Conservation (phyloP, 208 protist species). For the Naegleria lovaniensis region DNA sequence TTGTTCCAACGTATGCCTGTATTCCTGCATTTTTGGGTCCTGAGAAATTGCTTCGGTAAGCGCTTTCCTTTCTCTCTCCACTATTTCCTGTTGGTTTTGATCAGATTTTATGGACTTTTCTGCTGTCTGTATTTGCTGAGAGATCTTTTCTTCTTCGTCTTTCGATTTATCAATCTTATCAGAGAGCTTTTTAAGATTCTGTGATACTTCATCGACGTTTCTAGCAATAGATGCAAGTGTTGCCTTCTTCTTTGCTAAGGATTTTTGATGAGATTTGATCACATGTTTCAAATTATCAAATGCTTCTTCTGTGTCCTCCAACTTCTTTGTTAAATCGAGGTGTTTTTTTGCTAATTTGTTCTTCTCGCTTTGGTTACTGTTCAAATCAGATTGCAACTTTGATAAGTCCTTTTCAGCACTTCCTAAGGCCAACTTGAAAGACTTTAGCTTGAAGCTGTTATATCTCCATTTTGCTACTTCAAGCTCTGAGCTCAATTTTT, state of each 20-base stretch:
- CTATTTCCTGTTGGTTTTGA: not conserved
- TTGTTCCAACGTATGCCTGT: not conserved
- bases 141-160: not conserved
- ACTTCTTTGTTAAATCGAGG: not conserved
- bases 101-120: not conserved
- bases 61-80: not conserved
- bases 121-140: not conserved
- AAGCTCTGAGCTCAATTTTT: not conserved
- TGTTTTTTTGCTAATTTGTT: not conserved
- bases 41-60: not conserved
- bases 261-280: not conserved
- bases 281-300: not conserved
- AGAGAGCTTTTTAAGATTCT: not conserved
- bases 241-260: not conserved
- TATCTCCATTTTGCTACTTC: not conserved
- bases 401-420: not conserved
- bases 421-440: too few relatives aligned
- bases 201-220: not conserved
- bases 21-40: not conserved
- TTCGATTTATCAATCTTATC: not conserved
- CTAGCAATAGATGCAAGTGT: not conserved
- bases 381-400: not conserved
- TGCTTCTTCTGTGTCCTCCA: not conserved
- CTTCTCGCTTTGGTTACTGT: not conserved
- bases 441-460: not conserved